Conservation (phyloP, 1,284 basidiomycete genomes). For the Hortiboletus rubellus region DNA sequence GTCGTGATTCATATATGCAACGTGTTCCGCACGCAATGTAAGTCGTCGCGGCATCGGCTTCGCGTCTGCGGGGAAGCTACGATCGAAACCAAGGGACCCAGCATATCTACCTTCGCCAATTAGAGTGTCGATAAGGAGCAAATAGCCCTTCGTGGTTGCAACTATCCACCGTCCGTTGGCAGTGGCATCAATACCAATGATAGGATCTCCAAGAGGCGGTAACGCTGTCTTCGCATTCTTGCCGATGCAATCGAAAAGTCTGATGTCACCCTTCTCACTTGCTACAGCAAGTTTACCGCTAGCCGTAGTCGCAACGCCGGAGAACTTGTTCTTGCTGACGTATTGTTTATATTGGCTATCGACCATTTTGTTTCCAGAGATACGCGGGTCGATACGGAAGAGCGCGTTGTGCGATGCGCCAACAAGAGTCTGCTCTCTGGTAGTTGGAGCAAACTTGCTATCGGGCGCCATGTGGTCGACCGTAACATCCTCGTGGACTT, state of each 20-base stretch:
- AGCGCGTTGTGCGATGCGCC: slow-evolving; percentile 93
- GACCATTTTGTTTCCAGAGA: slow-evolving; percentile 90
- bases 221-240: slow-evolving; percentile 99
- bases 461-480: slow-evolving; percentile 92
- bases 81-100: slow-evolving; percentile 89
- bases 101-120: slow-evolving; percentile 91
- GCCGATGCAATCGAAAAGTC: slow-evolving; percentile 94
- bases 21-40: slow-evolving; percentile 89
- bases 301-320: slow-evolving; percentile 87
- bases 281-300: slow-evolving; percentile 89
- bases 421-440: slow-evolving; percentile 89
- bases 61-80: slow-evolving; percentile 91
- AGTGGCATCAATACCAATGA: slow-evolving; percentile 93
- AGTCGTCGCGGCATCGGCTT: slow-evolving; percentile 92
- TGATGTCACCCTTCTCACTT: slow-evolving; percentile 95
- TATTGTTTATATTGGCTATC: slow-evolving; percentile 98
- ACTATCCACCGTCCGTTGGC: slow-evolving; percentile 94
- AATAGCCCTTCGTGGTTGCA: slow-evolving; percentile 93
- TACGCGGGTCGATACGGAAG: slow-evolving; percentile 96
- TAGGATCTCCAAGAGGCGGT: slow-evolving; percentile 93
- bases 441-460: slow-evolving; percentile 94
- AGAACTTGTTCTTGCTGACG: slow-evolving; percentile 93
- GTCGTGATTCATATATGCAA: slow-evolving; percentile 91
- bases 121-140: slow-evolving; percentile 93
- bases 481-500: slow-evolving; percentile 85